Conservation (phyloP, 371 early-diverging fungal genomes). For the Dipsacomyces acuminosporus region DNA sequence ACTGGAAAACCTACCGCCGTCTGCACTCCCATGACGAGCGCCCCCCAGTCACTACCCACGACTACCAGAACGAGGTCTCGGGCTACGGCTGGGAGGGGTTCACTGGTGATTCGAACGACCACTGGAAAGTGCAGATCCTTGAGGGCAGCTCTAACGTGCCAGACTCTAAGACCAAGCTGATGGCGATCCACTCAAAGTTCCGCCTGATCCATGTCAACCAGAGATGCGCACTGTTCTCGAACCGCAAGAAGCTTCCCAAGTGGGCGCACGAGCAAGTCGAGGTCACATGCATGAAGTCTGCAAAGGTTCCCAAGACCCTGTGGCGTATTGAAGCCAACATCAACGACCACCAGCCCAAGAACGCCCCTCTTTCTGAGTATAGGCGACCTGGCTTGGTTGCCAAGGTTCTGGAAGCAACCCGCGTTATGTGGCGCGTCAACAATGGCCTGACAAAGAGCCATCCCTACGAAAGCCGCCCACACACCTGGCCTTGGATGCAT, state of each 20-base stretch:
- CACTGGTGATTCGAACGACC: slow-evolving; percentile 61
- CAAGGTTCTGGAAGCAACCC: slow-evolving; percentile 79
- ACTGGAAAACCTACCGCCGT: slow-evolving; percentile 61
- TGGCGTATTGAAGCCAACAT: slow-evolving; percentile 53
- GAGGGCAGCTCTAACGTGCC: slow-evolving; percentile 54
- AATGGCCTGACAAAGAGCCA: slow-evolving; percentile 77
- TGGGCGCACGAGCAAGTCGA: slow-evolving; percentile 97
- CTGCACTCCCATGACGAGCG: slow-evolving; percentile 87
- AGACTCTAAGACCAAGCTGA: slow-evolving; percentile 52
- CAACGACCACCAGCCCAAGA: slow-evolving; percentile 31
- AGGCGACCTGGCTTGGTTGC: slow-evolving; percentile 56
- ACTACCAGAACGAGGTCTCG: slow-evolving; percentile 85
- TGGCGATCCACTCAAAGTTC: slow-evolving; percentile 62
- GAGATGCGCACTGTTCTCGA: slow-evolving; percentile 75
- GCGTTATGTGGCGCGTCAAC: slow-evolving; percentile 78
- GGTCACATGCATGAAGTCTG: slow-evolving; percentile 75
- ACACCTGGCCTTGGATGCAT: slow-evolving; percentile 77
- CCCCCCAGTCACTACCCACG: slow-evolving; percentile 76
- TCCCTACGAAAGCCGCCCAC: slow-evolving; percentile 81
- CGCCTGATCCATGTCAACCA: slow-evolving; percentile 69
- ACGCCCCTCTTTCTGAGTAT: slow-evolving; percentile 46
- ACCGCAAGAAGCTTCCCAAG: slow-evolving; percentile 76
- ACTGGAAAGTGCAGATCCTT: slow-evolving; percentile 71
- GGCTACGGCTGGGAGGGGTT: slow-evolving; percentile 57
- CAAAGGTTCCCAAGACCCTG: slow-evolving; percentile 56